These are phyloP conservation scores for Trichosporon sp. DNA, from an alignment of 1,284 basidiomycete genomes.

Conservation along the genomic window DNA sequence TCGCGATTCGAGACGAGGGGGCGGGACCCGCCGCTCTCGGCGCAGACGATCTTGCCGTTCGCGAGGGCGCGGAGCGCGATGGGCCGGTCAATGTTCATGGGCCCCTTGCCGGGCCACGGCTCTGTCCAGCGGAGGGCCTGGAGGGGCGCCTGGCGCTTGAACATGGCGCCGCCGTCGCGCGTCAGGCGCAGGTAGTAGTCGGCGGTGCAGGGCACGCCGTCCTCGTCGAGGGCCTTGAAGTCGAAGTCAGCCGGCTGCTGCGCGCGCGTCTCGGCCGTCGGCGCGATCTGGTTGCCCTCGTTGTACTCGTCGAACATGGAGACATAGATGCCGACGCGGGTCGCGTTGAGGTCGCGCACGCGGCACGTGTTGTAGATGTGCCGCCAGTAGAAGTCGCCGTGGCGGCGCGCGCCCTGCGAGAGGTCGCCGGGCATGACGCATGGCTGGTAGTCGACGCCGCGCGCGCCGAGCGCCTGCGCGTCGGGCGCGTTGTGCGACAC, in stretches of 20 bases:
- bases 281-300: conserved; percentile 22
- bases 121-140: conserved; percentile 14
- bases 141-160: conserved; percentile 9
- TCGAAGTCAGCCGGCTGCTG: conserved; percentile 17
- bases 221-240: conserved; percentile 20
- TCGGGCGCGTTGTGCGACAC: conserved; percentile 11
- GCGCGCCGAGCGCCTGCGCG: conserved; percentile 7
- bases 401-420: conserved; percentile 7
- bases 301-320: conserved; percentile 27
- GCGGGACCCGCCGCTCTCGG: conserved; percentile 11
- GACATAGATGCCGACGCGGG: conserved; percentile 11
- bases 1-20: conserved; percentile 9
- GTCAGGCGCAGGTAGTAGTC: conserved; percentile 26
- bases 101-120: conserved; percentile 18
- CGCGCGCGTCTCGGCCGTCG: conserved; percentile 18
- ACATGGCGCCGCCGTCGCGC: conserved; percentile 16
- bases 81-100: background rate
- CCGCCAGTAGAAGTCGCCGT: conserved; percentile 25
- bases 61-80: conserved; percentile 9
- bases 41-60: conserved; percentile 14
- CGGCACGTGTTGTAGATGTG: conserved; percentile 17
- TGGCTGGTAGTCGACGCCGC: conserved; percentile 21
- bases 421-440: conserved; percentile 23
- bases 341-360: background rate
- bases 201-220: conserved; percentile 18